Evolutionary conservation across 495 filamentous ascomycete species (phyloP).

Genomic region (Hypoxylon rickii): DNA sequence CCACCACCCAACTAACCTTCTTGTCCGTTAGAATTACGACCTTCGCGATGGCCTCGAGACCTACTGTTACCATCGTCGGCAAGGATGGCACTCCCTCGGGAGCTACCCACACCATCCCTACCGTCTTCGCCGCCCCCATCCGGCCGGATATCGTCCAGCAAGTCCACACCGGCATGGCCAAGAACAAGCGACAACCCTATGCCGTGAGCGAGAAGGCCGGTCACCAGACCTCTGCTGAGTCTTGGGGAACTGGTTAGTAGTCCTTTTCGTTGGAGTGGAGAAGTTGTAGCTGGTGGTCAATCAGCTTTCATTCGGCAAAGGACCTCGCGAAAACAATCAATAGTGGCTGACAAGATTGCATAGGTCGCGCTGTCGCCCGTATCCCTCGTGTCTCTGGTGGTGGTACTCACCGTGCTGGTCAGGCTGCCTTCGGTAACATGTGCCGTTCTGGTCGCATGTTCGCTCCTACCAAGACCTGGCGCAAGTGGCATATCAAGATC

Average conservation of each 20-base stretch:
- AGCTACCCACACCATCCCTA: constrained; percentile 83
- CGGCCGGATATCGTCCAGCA: constrained; percentile 98
- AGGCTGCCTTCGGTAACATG: constrained; percentile 99
- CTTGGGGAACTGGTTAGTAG: constrained; percentile 98
- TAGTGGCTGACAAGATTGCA: constrained; percentile 36
- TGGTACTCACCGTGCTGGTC: constrained; percentile 99
- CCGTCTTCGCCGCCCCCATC: constrained; percentile 95
- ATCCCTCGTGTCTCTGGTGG: constrained; percentile 99
- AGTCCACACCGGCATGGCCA: constrained; percentile 98
- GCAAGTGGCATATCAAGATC: constrained; percentile 99
- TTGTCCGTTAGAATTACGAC: constrained; percentile 29
- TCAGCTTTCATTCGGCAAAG: too few relatives aligned
- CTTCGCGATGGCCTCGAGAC: constrained; percentile 84
- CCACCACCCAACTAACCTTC: constrained; percentile 18
- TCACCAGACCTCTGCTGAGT: constrained; percentile 99
- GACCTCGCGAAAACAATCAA: background rate
- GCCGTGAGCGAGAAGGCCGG: constrained; percentile 99
- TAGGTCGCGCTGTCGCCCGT: constrained; percentile 99
- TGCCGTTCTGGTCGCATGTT: constrained; percentile 99
- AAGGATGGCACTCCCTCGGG: constrained; percentile 90
- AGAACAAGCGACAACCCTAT: constrained; percentile 99
- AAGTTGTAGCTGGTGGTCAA: too few relatives aligned
- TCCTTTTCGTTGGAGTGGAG: constrained; percentile 5
- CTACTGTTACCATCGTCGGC: constrained; percentile 91
- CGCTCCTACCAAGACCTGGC: constrained; percentile 99